These are phyloP conservation scores for Eucalyptus shirleyi DNA, from an alignment of 345 rosid species.

Conservation along the genomic window DNA sequence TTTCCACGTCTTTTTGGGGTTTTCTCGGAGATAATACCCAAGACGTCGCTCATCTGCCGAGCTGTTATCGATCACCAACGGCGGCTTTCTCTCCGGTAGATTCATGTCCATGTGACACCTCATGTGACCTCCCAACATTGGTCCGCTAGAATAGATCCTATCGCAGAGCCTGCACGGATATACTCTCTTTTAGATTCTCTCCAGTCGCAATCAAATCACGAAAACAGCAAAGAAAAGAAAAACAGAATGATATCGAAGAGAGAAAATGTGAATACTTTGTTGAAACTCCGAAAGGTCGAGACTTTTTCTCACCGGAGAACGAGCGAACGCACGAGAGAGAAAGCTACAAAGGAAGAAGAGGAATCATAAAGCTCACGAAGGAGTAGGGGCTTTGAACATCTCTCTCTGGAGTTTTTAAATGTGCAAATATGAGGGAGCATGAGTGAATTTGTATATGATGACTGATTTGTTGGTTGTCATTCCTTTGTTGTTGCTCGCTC, in stretches of 20 bases:
- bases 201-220: background rate
- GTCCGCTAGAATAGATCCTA: slow-evolving; percentile 18
- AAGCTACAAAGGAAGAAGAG: background rate
- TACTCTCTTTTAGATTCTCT: background rate
- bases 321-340: background rate
- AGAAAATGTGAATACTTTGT: background rate
- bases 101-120: slow-evolving; percentile 6
- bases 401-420: background rate
- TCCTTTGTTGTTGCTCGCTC: background rate
- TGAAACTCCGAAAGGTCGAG: background rate
- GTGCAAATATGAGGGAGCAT: background rate
- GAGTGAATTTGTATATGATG: background rate
- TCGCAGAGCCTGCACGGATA: slow-evolving; percentile 10
- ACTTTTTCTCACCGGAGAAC: background rate
- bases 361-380: background rate
- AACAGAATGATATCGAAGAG: background rate
- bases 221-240: background rate
- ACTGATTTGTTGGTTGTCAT: background rate
- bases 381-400: background rate
- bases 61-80: slow-evolving; percentile 2
- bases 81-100: background rate
- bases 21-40: slow-evolving; percentile 42
- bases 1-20: slow-evolving; percentile 58
- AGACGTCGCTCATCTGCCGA: background rate
- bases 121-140: slow-evolving; percentile 16